phyloP scores from a whole-genome alignment of 179 eudicot genomes.

The Carnegiea gigantea region DNA sequence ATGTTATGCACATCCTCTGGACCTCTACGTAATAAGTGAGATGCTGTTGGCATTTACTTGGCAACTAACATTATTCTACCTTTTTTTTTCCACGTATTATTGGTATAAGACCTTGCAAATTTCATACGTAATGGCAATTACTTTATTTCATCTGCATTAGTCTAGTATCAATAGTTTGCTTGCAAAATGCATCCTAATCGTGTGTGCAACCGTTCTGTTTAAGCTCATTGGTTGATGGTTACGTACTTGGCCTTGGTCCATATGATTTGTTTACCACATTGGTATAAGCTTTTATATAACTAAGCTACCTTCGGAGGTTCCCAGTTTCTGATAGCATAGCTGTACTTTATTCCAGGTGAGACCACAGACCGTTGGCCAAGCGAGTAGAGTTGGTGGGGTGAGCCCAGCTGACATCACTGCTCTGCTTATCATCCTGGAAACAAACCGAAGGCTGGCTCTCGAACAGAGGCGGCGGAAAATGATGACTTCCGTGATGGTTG shows the following conservation, averaged over 20 bases:
- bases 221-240: not conserved
- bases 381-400: constrained; percentile 95
- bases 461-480: constrained; percentile 46
- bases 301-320: not conserved
- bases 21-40: not conserved
- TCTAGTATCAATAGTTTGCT: not conserved
- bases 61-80: not conserved
- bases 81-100: not conserved
- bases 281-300: not conserved
- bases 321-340: constrained; percentile 7
- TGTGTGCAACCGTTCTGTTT: not conserved
- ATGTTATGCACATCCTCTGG: not conserved
- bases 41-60: not conserved
- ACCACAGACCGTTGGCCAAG: constrained; percentile 97
- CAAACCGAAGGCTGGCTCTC: constrained; percentile 65
- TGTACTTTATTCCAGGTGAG: constrained; percentile 54
- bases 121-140: not conserved
- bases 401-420: constrained; percentile 95
- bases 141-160: not conserved
- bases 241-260: not conserved
- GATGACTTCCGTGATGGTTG: constrained; percentile 40
- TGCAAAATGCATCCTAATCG: constrained; percentile 2
- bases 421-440: constrained; percentile 76
- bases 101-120: not conserved
- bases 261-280: not conserved